These are phyloP conservation scores for Paraphaeosphaeria sporulosa DNA, from an alignment of 2,329 filamentous ascomycete genomes.

Conservation along the genomic window DNA sequence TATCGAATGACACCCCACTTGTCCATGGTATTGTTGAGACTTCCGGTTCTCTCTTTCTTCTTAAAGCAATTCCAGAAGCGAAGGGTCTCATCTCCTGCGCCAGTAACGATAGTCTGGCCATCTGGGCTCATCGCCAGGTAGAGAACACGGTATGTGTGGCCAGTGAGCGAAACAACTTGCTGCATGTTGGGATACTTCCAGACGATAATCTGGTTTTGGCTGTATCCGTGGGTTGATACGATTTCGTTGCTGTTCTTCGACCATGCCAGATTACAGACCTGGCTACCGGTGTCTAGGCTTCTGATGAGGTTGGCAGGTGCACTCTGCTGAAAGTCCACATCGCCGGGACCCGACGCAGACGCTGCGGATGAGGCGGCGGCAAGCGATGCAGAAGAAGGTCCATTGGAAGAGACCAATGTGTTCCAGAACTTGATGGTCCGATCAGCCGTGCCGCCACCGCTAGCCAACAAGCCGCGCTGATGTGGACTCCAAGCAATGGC, in stretches of 20 bases:
- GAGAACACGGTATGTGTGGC: slow-evolving; percentile 94
- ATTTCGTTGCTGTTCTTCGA: slow-evolving; percentile 98
- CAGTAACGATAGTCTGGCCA: slow-evolving; percentile 91
- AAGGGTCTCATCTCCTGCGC: slow-evolving; percentile 93
- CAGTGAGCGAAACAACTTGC: slow-evolving; percentile 92
- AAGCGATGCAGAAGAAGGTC: slow-evolving; percentile 50
- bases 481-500: slow-evolving; percentile 98
- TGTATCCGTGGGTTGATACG: slow-evolving; percentile 95
- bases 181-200: slow-evolving; percentile 99
- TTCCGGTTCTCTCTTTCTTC: slow-evolving; percentile 73
- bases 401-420: slow-evolving; percentile 75
- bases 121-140: slow-evolving; percentile 98
- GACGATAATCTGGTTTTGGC: slow-evolving; percentile 97
- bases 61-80: slow-evolving; percentile 98
- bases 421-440: slow-evolving; percentile 98
- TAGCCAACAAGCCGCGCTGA: slow-evolving; percentile 91
- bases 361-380: slow-evolving; percentile 47
- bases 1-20: slow-evolving; percentile 85
- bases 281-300: slow-evolving; percentile 94
- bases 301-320: slow-evolving; percentile 62
- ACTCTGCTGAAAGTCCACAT: slow-evolving; percentile 41
- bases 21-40: slow-evolving; percentile 62
- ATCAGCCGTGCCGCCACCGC: slow-evolving; percentile 93
- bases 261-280: slow-evolving; percentile 99
- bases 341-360: slow-evolving; percentile 40